These are phyloP conservation scores for Diaporthe sp. DNA, from an alignment of 2,329 filamentous ascomycete genomes.

Conservation along the genomic window DNA sequence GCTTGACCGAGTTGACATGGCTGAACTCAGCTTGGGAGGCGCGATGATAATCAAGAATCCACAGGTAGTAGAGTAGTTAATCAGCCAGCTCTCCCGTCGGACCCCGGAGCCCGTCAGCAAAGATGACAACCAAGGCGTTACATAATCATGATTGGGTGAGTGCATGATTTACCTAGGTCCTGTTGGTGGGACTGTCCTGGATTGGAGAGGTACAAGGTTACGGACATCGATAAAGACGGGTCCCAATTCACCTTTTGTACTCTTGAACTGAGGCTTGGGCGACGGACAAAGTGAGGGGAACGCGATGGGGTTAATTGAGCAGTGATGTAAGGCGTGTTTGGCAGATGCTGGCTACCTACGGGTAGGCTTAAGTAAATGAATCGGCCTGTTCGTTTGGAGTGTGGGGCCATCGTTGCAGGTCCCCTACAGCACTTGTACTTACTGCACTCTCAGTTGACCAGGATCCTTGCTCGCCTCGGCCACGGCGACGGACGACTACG, in stretches of 20 bases:
- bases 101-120: constrained; percentile 30
- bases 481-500: background rate
- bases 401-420: background rate
- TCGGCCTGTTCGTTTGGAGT: background rate
- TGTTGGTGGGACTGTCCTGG: background rate
- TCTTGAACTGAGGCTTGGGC: background rate
- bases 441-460: background rate
- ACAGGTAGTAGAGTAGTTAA: background rate
- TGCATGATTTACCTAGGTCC: background rate
- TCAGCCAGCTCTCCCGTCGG: constrained; percentile 11
- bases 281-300: background rate
- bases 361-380: background rate
- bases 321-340: background rate
- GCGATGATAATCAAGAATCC: background rate
- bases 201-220: too few relatives aligned
- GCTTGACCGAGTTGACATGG: background rate
- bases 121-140: background rate
- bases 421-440: background rate
- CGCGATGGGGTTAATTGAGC: background rate
- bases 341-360: background rate
- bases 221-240: too few relatives aligned
- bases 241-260: too few relatives aligned
- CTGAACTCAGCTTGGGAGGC: background rate
- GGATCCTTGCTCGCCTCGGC: background rate
- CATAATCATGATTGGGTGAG: constrained; percentile 12